A percentile compares a stretch with the other conserved stretches of the same genome.
Evolutionary conservation across 495 filamentous ascomycete genomes (phyloP).

Genomic region (Xylaria longipes): DNA sequence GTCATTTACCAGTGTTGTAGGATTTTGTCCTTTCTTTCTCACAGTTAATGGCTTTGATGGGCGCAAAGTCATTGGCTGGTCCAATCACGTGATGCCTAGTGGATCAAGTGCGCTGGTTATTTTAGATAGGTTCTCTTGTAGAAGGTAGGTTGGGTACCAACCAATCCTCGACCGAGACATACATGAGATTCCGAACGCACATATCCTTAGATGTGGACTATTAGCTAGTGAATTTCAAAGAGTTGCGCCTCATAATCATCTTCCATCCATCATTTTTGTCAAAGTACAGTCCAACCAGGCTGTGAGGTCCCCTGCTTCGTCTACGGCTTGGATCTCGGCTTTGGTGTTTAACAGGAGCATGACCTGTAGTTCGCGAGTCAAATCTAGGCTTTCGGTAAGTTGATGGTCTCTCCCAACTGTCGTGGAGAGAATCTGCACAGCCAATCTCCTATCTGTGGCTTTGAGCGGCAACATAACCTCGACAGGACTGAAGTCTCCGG

Average conservation of each 20-base stretch:
- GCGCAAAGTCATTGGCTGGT: conserved; percentile 4
- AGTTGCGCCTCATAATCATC: not conserved
- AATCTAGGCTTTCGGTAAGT: conserved; percentile 42
- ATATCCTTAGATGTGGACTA: not conserved
- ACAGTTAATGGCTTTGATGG: not conserved
- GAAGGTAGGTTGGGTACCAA: not conserved
- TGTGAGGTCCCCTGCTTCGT: conserved; percentile 64
- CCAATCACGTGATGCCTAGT: conserved; percentile 22
- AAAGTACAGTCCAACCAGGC: conserved; percentile 64
- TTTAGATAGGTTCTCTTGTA: not conserved
- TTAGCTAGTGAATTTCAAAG: not conserved
- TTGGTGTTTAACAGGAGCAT: conserved; percentile 91
- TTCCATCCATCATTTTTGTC: conserved; percentile 31
- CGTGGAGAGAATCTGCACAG: conserved; percentile 66
- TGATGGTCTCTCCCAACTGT: conserved; percentile 24
- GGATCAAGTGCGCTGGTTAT: not conserved
- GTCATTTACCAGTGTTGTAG: conserved; percentile 8
- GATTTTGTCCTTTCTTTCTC: not conserved
- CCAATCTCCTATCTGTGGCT: conserved; percentile 71
- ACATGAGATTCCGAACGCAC: not conserved
- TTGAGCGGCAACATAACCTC: conserved; percentile 57
- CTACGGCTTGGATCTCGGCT: conserved; percentile 87
- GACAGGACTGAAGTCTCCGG: conserved; percentile 38
- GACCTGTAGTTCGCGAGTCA: conserved; percentile 73
- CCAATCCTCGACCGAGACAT: not conserved